Conservation (phyloP, 805 yeast species). For the Wickerhamiella sergipiensis region DNA sequence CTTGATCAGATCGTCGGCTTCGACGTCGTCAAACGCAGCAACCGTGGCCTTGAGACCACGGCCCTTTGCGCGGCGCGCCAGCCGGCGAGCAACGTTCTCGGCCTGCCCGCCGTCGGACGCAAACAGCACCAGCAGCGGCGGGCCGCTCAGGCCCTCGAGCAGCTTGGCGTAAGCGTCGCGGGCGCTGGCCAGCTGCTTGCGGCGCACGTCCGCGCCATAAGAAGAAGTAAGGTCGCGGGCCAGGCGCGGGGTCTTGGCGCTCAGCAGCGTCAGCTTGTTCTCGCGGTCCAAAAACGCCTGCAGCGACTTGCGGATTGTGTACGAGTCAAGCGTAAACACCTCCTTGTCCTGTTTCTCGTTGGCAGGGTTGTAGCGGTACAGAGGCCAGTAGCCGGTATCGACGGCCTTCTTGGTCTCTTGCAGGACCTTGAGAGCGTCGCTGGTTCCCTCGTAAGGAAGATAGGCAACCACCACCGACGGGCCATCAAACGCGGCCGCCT, state of each 20-base stretch:
- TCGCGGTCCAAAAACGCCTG: constrained; percentile 77
- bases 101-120: constrained; percentile 93
- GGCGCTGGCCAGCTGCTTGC: constrained; percentile 51
- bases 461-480: constrained; percentile 88
- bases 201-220: constrained; percentile 46
- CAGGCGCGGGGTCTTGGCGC: constrained; percentile 56
- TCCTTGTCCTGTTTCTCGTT: constrained; percentile 31
- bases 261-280: constrained; percentile 67
- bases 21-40: constrained; percentile 55
- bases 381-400: constrained; percentile 93
- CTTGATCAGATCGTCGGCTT: constrained; percentile 57
- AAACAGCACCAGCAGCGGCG: constrained; percentile 73
- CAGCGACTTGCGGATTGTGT: constrained; percentile 62
- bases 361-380: constrained; percentile 71
- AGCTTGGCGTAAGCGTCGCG: constrained; percentile 64
- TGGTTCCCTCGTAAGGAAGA: constrained; percentile 56
- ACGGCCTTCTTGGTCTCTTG: constrained; percentile 83
- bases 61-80: constrained; percentile 64
- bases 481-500: constrained; percentile 80
- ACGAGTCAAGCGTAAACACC: constrained; percentile 72
- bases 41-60: constrained; percentile 61
- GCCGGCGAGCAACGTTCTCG: constrained; percentile 62
- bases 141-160: constrained; percentile 80
- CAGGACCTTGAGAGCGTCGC: constrained; percentile 58
- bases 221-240: constrained; percentile 57